Base-by-base conservation (phyloP, 345 rosid genomes). In the Rhodamnia rubescens region DNA sequence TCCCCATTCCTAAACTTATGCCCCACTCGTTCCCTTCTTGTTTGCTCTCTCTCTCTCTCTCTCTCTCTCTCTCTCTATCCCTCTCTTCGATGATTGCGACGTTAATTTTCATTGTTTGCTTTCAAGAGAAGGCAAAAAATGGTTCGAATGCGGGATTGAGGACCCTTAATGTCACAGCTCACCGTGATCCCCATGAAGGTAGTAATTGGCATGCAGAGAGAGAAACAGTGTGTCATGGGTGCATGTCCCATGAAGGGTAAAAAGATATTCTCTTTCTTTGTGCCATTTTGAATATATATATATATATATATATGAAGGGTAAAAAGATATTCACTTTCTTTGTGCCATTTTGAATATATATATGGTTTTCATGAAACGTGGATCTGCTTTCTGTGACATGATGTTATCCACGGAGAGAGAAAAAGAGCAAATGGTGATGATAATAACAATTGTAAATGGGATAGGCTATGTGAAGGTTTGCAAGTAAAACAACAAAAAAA, bases 11-110 rank as follows among this genome's bases (percentile, higher is more conserved):
- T 11, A 54, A 11, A 53, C 5, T 54, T 24, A 55, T 54, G 83
- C 83, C 42, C 82, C 75, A n/a, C 75, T 75, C 54, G 26, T 75
- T 15, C 51, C 32, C 50, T 85, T 81, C 54, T 89, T 86, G 88
- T 90, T 90, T 1, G 8, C 7, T 49, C 3, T 11, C 84, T 88
- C 84, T 86, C 61, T 64, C 64, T 85, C 83, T 50, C 2, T n/a
- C n/a, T n/a, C 53, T 81, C 52, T 22, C 32, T 51, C 52, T 24
- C 85, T 57, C 5, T 27, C 40, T 26, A 83, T 52, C 53, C 36
- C 53, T 85, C 14, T 59, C 14, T 27, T 61, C 22, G 21, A 61
- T 13, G 74, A 15, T 61, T 29, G 74, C 15, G 74, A 61, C 74
- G 21, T 61, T 29, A 61, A 29, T 27, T 29, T 15, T 61, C 6